Base-by-base conservation (phyloP, 306 rosid species). In the Betula pendula region DNA sequence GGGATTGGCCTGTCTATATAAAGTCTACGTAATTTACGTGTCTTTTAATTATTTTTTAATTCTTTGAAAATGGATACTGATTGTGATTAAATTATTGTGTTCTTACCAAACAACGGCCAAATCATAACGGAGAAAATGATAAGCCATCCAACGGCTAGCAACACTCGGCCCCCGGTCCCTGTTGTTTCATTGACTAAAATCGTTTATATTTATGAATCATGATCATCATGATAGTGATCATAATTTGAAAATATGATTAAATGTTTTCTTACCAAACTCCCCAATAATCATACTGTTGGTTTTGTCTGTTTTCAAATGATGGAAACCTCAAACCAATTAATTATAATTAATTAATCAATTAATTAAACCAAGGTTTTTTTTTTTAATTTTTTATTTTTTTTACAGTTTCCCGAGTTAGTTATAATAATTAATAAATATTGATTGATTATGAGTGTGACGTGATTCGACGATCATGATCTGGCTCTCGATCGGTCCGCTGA, bases 101-200 rank as follows among this genome's bases (percentile, higher is more conserved):
- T 63, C 77, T 62, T 53, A 79, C 79, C 82, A 78, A 86, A 76
- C 80, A 74, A 69, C 11, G 82, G 63, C 71, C 76, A 40, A 68
- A 65, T 52, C 71, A 67, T 81, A 62, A 74, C 68, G 72, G 73
- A 70, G 78, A 80, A 76, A 85, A 80, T 70, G 76, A 80, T 75
- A 68, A 65, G 78, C 69, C 73, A 75, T 68, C 71, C 53, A 62
- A 85, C 79, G 84, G 78, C 81, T 76, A 76, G 52, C 81, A 81
- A 78, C 70, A 78, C 70, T 78, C 82, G 82, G 63, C 49, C 63
- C 82, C 82, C 82, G 82, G 63, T 43, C 63, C 82, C 82, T 75
- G 81, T 80, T 80, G 85, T 72, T 78, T 82, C 81, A 85, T 85
- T 85, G 82, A 85, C 81, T 81, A 71, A 80, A 80, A 73, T 44